phyloP scores from a whole-genome alignment of 148 eudicot genomes.

The Nepenthes mirabilis region DNA sequence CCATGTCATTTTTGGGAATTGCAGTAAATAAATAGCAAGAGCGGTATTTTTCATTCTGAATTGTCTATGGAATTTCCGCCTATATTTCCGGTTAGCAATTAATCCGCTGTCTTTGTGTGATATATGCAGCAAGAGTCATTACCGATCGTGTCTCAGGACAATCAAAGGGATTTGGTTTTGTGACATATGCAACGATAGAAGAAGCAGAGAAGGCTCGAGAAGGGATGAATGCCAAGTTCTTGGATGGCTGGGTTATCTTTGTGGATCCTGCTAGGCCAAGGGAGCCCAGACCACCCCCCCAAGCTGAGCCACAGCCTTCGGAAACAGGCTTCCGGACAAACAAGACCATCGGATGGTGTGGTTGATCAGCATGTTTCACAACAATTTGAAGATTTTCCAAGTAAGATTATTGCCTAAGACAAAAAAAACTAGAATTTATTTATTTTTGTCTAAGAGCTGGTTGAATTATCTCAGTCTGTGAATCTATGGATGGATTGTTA shows the following conservation, averaged over 20 bases:
- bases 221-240: constrained; percentile 71
- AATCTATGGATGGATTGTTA: no score
- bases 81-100: not conserved
- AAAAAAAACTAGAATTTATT: no score
- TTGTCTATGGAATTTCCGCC: no score
- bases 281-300: constrained; percentile 54
- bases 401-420: no score
- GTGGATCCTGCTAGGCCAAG: constrained; percentile 86
- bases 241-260: constrained; percentile 99
- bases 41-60: no score
- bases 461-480: no score
- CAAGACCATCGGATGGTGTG: constrained; percentile 90
- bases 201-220: constrained; percentile 82
- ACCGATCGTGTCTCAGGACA: constrained; percentile 58
- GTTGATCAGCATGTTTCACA: no score
- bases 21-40: not conserved
- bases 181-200: constrained; percentile 69
- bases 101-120: constrained; percentile 1
- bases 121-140: constrained; percentile 60
- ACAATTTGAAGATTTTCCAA: no score
- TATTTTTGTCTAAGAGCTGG: no score
- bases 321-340: constrained; percentile 54
- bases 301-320: constrained; percentile 25
- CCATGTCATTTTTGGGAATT: not conserved
- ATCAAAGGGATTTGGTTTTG: constrained; percentile 87